Evolutionary conservation across 108 stramenopile genomes (phyloP).

Genomic region (Seminavis robusta): DNA sequence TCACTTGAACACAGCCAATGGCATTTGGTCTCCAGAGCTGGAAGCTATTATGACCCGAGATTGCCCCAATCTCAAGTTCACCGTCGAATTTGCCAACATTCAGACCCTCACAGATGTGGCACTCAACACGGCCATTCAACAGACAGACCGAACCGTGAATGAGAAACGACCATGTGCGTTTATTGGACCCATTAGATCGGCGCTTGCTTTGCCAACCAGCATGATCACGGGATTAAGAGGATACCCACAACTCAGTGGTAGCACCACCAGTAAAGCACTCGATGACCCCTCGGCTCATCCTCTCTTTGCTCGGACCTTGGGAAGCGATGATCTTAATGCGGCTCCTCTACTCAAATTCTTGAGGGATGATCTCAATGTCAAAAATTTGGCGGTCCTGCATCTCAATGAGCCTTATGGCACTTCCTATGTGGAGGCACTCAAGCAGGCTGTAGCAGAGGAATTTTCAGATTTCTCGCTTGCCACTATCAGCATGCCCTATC

Average conservation of each 20-base stretch:
- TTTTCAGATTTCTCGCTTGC: too few relatives aligned
- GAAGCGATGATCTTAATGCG: slow-evolving; percentile 36
- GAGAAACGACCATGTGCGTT: slow-evolving; percentile 44
- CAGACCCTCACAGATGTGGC: not conserved
- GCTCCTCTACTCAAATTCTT: slow-evolving; percentile 22
- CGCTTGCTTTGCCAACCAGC: slow-evolving; percentile 24
- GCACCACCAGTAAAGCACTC: slow-evolving; percentile 20
- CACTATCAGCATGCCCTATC: too few relatives aligned
- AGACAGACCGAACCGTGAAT: slow-evolving; percentile 26
- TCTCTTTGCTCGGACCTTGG: slow-evolving; percentile 41
- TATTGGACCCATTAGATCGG: slow-evolving; percentile 32
- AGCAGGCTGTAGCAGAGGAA: slow-evolving; percentile 16
- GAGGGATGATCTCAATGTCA: slow-evolving; percentile 9
- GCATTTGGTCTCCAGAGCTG: slow-evolving; percentile 27
- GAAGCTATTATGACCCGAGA: slow-evolving; percentile 19
- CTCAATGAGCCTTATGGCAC: slow-evolving; percentile 58
- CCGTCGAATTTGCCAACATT: slow-evolving; percentile 18
- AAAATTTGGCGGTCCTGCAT: slow-evolving; percentile 37
- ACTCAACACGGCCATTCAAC: slow-evolving; percentile 7
- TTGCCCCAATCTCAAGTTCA: slow-evolving; percentile 30
- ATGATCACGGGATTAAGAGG: slow-evolving; percentile 46
- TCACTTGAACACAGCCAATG: slow-evolving; percentile 48
- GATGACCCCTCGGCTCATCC: slow-evolving; percentile 30
- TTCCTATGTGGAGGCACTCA: slow-evolving; percentile 37
- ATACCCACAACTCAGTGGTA: slow-evolving; percentile 41